Evolutionary conservation across 2,329 filamentous ascomycete species (phyloP).

Genomic region (Orbilia brochopaga): DNA sequence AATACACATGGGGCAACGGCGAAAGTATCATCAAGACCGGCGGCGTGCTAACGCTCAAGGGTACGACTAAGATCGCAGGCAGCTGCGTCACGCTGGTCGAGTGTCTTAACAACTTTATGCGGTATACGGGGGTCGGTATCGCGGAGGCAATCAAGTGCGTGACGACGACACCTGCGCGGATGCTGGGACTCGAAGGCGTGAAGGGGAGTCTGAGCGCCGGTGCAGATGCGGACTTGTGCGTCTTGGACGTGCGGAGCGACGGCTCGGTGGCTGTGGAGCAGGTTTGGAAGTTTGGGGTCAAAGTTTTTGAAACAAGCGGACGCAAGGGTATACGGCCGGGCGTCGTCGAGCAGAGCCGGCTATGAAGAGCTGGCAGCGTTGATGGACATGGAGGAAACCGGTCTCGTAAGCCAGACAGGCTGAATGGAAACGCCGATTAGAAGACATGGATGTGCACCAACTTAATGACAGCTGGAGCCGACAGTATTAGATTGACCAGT

Average conservation of each 20-base stretch:
- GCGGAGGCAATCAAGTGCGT: slow-evolving; percentile 74
- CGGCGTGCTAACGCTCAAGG: slow-evolving; percentile 74
- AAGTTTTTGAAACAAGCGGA: slow-evolving; percentile 31
- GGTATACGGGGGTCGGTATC: slow-evolving; percentile 72
- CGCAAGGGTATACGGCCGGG: slow-evolving; percentile 16
- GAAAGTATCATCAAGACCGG: slow-evolving; percentile 73
- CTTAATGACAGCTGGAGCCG: no score
- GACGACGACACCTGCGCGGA: slow-evolving; percentile 75
- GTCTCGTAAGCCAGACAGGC: no score
- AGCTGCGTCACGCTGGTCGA: slow-evolving; percentile 76
- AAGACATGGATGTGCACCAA: no score
- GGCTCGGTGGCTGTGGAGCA: slow-evolving; percentile 39
- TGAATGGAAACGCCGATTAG: no score
- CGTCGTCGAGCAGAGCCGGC: slow-evolving; percentile 34
- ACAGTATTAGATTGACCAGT: no score
- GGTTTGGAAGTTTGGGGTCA: slow-evolving; percentile 47
- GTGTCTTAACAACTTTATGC: slow-evolving; percentile 80
- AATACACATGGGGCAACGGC: slow-evolving; percentile 84
- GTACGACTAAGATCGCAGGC: slow-evolving; percentile 78
- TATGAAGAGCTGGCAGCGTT: no score
- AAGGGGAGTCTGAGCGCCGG: slow-evolving; percentile 64
- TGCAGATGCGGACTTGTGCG: slow-evolving; percentile 45
- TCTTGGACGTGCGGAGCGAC: slow-evolving; percentile 30
- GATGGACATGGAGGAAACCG: no score
- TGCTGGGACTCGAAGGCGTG: slow-evolving; percentile 70